Evolutionary conservation across 164 flowering plant species (phyloP).

Genomic region (Piper longum): DNA sequence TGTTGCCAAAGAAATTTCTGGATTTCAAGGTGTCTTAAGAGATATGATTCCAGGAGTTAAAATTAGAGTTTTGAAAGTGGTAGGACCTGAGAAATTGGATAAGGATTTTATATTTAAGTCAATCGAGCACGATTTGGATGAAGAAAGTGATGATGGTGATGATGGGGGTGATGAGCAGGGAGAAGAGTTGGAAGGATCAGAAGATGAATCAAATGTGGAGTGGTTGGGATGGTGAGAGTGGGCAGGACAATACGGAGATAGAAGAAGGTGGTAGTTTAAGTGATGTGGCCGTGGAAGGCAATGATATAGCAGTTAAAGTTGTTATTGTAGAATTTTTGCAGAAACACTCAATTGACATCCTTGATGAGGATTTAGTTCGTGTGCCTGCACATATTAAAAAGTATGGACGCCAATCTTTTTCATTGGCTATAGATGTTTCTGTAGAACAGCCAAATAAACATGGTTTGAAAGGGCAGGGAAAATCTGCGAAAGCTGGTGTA

Average conservation of each 20-base stretch:
- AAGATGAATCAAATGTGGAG: constrained; percentile 36
- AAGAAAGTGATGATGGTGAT: constrained; percentile 39
- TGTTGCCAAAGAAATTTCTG: constrained; percentile 31
- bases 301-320: constrained; percentile 51
- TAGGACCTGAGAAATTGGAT: constrained; percentile 52
- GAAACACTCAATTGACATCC: constrained; percentile 26
- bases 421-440: constrained; percentile 51
- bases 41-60: constrained; percentile 85
- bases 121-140: constrained; percentile 67
- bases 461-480: constrained; percentile 21
- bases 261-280: constrained; percentile 23
- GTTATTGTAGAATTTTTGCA: constrained; percentile 50
- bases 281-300: constrained; percentile 21
- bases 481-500: constrained; percentile 27
- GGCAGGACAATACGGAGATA: constrained; percentile 32
- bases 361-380: constrained; percentile 34
- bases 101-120: constrained; percentile 53
- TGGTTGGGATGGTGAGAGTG: constrained; percentile 29
- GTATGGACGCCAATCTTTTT: constrained; percentile 49
- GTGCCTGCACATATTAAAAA: constrained; percentile 68
- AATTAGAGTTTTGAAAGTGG: constrained; percentile 66
- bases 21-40: constrained; percentile 43
- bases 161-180: constrained; percentile 54
- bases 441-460: constrained; percentile 16
- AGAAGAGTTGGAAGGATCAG: constrained; percentile 41